Base-by-base conservation (phyloP, 2,329 filamentous ascomycete genomes). In the Tolypocladium nubicola region DNA sequence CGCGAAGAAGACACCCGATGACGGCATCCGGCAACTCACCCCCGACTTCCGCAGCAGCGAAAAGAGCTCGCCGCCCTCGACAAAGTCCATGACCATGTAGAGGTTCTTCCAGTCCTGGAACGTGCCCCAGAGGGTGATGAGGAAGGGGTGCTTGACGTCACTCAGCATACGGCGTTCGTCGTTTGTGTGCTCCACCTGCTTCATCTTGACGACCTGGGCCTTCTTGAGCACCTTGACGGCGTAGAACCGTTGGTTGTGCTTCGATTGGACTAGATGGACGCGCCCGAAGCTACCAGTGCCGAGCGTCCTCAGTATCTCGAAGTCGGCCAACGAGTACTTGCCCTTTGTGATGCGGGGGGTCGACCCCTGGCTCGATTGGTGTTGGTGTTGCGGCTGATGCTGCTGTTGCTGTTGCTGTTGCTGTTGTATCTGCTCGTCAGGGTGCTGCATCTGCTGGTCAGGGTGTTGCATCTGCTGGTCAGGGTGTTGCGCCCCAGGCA, bases 41-140 rank as follows among this genome's bases (percentile, higher is more conserved):
- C 93, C 86, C 79, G 93, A 97, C 75, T 99, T 97, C 66, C 94
- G 83, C 66, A 99, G 78, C 66, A 99, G 75, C 64, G 93, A 97
- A 73, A 99, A 99, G 56, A 99, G 80, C 79, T 99, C 94, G 68
- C 94, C 94, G 64, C 94, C 94, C 75, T 99, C 94, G 56, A 99
- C 93, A 77, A 99, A 99, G 73, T 99, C 94, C 94, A 99, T 99
- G 67, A 99, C 94, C 94, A 99, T 99, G 82, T 99, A 99, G 40
- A 99, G 78, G 71, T 97, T 97, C 75, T 86, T 91, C 54, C 86
- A 83, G 68, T 99, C 94, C 71, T 97, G 93, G 73, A 97, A 99
- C 11, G 94, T 99, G 58, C 94, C 94, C 94, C 94, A 99, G 45
- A 99, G 79, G 1, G 94, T 99, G 70, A 99, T 94, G 62, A 99